Evolutionary conservation across 331 rosid species (phyloP), one percentile per base, ranked within the genome.

Genomic region (Rosa hybrid): DNA sequence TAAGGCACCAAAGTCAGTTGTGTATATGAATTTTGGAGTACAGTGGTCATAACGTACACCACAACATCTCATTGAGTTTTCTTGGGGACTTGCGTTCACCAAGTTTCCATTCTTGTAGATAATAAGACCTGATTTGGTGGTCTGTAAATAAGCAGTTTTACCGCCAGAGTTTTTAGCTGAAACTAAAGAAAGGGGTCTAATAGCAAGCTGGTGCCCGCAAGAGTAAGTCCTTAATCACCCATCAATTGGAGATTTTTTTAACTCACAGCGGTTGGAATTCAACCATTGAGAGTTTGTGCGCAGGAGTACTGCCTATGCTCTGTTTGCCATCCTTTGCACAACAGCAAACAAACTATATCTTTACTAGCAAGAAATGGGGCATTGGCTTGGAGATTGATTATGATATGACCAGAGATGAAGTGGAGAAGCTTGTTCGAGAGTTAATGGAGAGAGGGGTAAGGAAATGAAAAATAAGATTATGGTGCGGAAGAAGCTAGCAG

Each of bases 261-360:
- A 63, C 59, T 1, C 73, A 77, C n/a, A 46, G 48, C 8, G 62
- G 80, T 10, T 77, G 80, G 49, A 30, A 30, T 56, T 74, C 78
- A 13, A 56, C 78, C 1, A 57, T 74, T n/a, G 68, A 56, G 68
- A 74, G 53, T 16, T 4, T 76, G 4, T 59, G 44, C 4, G 60
- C 80, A 8, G 80, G 72, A 16, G 80, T 30, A 30, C 34, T 77
- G 57, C 80, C 80, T n/a, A 77, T 77, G 72, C 46, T 77, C 6
- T 48, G 80, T 48, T 77, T 46, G 73, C 80, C 80, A 6, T 63
- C 20, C 8, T 77, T 46, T 1, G 60, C 5, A 0, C 63, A 77
- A 8, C 80, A 64, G 34, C 80, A 63, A 44, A 77, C 45, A 23
- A 4, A 77, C 7, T 77, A 48, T n/a, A 12, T 20, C 6, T 77